A percentile compares a stretch with the other conserved stretches of the same genome.
phyloP scores from a whole-genome alignment of 2,329 filamentous ascomycete species.

The Aspergillus tamarii region DNA sequence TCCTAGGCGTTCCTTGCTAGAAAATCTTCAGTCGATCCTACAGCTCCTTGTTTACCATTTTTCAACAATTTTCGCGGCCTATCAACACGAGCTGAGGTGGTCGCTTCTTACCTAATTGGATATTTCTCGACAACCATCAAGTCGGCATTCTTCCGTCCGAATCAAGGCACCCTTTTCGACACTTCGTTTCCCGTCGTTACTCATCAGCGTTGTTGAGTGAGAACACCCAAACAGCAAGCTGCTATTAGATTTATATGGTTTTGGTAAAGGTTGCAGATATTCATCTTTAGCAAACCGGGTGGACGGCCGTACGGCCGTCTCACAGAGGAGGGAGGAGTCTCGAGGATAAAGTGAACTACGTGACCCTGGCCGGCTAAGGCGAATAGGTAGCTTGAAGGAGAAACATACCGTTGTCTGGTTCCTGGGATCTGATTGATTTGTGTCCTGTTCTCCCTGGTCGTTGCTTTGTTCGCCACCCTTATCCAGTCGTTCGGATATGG shows the following conservation, averaged over 20 bases:
- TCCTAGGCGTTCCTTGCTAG: not conserved
- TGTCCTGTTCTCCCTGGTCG: not conserved
- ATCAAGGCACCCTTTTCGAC: not conserved
- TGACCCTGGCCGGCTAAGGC: not conserved
- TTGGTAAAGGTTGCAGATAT: slow-evolving; percentile 15
- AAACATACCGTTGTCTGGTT: not conserved
- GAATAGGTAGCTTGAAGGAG: not conserved
- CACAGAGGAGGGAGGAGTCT: slow-evolving; percentile 35
- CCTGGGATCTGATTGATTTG: not conserved
- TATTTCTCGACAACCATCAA: not conserved
- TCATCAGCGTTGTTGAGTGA: not conserved
- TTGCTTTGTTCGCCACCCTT: slow-evolving; percentile 2
- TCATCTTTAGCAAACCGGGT: slow-evolving; percentile 29
- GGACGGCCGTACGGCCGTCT: slow-evolving; percentile 43
- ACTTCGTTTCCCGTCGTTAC: not conserved
- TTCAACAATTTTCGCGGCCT: not conserved
- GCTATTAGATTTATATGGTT: slow-evolving; percentile 17
- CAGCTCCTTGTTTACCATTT: not conserved
- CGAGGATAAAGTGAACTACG: slow-evolving; percentile 21
- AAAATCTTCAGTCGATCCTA: not conserved
- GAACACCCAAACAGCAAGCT: not conserved
- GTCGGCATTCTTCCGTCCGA: slow-evolving; percentile 1
- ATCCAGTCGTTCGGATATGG: slow-evolving; percentile 49
- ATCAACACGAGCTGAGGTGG: not conserved
- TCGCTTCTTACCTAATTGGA: not conserved